Conservation (phyloP, 164 flowering plant genomes). For the Tetracentron sinense region DNA sequence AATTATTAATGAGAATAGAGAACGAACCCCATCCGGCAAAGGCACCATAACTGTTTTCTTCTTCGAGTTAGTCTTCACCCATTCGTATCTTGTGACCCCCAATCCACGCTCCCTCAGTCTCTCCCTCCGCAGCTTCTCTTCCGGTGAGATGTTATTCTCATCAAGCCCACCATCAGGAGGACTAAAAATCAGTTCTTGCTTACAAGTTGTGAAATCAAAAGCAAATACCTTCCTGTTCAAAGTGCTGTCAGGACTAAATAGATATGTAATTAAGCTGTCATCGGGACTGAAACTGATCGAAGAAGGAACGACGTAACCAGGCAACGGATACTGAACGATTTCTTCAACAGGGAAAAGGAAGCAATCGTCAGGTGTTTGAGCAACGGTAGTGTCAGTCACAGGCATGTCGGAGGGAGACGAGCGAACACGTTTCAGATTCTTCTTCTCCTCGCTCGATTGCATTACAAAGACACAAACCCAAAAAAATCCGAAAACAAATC, state of each 20-base stretch:
- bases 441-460: slow-evolving; percentile 29
- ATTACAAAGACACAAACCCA: no score
- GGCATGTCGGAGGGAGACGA: slow-evolving; percentile 48
- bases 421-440: slow-evolving; percentile 46
- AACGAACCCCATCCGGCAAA: slow-evolving; percentile 87
- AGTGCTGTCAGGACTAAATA: slow-evolving; percentile 70
- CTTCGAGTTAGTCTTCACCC: slow-evolving; percentile 62
- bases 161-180: slow-evolving; percentile 93
- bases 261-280: slow-evolving; percentile 56
- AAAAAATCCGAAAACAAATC: no score
- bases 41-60: slow-evolving; percentile 77
- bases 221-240: slow-evolving; percentile 65
- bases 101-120: slow-evolving; percentile 83
- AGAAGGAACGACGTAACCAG: slow-evolving; percentile 70
- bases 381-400: slow-evolving; percentile 33
- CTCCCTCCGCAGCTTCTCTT: slow-evolving; percentile 91
- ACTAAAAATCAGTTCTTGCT: slow-evolving; percentile 61
- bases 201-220: slow-evolving; percentile 49
- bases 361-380: slow-evolving; percentile 37
- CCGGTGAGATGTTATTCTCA: slow-evolving; percentile 75
- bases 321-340: slow-evolving; percentile 76
- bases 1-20: not conserved
- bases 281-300: slow-evolving; percentile 72
- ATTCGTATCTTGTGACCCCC: slow-evolving; percentile 93
- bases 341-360: slow-evolving; percentile 63